phyloP scores from a whole-genome alignment of 139 green algal species.

The Coelastrella sp. region DNA sequence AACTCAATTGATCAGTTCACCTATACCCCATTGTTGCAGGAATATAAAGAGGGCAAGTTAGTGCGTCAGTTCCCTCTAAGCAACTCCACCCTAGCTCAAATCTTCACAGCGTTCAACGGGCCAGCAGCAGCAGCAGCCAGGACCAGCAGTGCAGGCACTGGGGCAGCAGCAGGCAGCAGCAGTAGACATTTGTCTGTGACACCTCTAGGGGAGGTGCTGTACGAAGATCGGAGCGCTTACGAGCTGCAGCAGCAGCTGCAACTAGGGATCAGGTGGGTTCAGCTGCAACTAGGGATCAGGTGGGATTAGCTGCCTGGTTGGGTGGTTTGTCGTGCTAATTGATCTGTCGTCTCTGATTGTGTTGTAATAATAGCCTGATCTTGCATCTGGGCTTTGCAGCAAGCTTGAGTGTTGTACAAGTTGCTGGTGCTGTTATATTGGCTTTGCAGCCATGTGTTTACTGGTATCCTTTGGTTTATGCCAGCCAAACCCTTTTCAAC shows the following conservation, averaged over 20 bases:
- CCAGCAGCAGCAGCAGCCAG: neutral
- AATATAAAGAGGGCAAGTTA: neutral
- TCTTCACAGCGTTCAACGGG: neutral
- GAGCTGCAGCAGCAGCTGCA: slow-evolving; percentile 71
- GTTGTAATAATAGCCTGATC: too few relatives aligned
- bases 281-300: neutral
- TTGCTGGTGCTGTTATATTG: too few relatives aligned
- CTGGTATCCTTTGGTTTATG: too few relatives aligned
- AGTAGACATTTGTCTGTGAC: slow-evolving; percentile 2
- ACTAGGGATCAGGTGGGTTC: neutral
- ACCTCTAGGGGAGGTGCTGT: slow-evolving; percentile 83
- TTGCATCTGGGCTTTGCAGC: neutral
- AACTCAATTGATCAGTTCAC: too few relatives aligned
- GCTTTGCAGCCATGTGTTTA: too few relatives aligned
- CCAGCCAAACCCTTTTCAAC: too few relatives aligned
- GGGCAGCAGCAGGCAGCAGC: neutral
- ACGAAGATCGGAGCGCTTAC: slow-evolving; percentile 90
- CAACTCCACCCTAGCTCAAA: neutral
- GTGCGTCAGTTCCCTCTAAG: neutral
- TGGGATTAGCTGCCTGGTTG: too few relatives aligned
- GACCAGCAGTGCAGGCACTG: neutral
- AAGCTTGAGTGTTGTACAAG: neutral
- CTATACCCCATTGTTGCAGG: neutral
- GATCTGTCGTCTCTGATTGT: too few relatives aligned
- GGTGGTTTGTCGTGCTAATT: too few relatives aligned